Evolutionary conservation across 2,329 filamentous ascomycete genomes (phyloP).

Genomic region (Tolypocladium tropicale): DNA sequence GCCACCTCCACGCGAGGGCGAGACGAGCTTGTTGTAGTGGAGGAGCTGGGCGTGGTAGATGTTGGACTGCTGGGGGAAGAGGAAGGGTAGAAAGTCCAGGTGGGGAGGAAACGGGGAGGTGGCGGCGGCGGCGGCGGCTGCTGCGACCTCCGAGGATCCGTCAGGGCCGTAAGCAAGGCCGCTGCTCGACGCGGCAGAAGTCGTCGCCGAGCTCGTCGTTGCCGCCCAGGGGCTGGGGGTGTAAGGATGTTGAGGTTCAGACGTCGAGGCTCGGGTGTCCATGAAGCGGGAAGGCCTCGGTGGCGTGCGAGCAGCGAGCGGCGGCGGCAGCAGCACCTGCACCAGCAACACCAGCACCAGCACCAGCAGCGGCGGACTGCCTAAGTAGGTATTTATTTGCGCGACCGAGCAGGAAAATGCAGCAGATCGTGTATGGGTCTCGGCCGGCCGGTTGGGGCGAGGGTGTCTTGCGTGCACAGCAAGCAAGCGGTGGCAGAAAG

Average conservation of each 20-base stretch:
- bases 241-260: constrained; percentile 28
- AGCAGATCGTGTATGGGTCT: neutral
- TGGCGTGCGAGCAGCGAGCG: neutral
- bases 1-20: constrained; percentile 44
- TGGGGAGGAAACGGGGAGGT: constrained; percentile 27
- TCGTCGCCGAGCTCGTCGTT: constrained; percentile 14
- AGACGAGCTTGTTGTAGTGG: constrained; percentile 56
- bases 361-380: neutral
- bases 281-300: constrained; percentile 20
- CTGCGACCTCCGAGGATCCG: constrained; percentile 18
- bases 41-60: constrained; percentile 52
- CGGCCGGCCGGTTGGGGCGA: neutral
- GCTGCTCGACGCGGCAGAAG: constrained; percentile 13
- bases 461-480: neutral
- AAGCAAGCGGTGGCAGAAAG: neutral
- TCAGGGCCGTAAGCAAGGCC: constrained; percentile 17
- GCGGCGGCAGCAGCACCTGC: neutral
- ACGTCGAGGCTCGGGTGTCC: constrained; percentile 26
- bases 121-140: constrained; percentile 8
- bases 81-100: constrained; percentile 44
- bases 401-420: constrained; percentile 7
- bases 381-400: neutral
- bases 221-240: constrained; percentile 20
- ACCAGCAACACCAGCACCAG: neutral
- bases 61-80: constrained; percentile 48